Evolutionary conservation across 2,329 filamentous ascomycete genomes (phyloP).

Genomic region (Plenodomus lindquistii): DNA sequence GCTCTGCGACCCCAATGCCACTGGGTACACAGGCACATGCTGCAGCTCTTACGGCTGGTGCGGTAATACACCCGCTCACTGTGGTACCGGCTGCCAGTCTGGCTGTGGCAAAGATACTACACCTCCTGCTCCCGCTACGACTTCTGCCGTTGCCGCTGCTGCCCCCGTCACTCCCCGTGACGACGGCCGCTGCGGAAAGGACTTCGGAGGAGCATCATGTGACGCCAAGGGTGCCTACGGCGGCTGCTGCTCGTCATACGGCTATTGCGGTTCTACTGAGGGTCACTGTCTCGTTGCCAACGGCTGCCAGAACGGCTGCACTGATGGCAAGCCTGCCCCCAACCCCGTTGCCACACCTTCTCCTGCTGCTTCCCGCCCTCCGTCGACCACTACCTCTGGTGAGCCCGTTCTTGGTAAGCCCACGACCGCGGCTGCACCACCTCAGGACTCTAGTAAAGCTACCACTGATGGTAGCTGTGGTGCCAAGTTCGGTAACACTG

Average conservation of each 20-base stretch:
- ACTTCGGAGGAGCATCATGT: slow-evolving; percentile 46
- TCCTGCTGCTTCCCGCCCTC: slow-evolving; percentile 29
- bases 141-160: slow-evolving; percentile 11
- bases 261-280: slow-evolving; percentile 44
- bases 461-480: slow-evolving; percentile 61
- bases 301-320: slow-evolving; percentile 49
- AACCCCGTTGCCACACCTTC: slow-evolving; percentile 11
- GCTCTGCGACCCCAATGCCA: slow-evolving; percentile 51
- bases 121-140: slow-evolving; percentile 6
- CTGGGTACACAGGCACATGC: slow-evolving; percentile 50
- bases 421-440: slow-evolving; percentile 13
- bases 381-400: slow-evolving; percentile 38
- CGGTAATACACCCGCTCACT: slow-evolving; percentile 48
- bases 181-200: slow-evolving; percentile 48
- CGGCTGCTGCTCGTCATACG: slow-evolving; percentile 45
- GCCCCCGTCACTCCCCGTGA: slow-evolving; percentile 18
- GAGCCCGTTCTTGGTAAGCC: slow-evolving; percentile 46
- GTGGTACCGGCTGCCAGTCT: slow-evolving; percentile 46
- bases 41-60: slow-evolving; percentile 52
- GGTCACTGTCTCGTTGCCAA: slow-evolving; percentile 43
- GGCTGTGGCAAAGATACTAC: slow-evolving; percentile 37
- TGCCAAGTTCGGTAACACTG: slow-evolving; percentile 51
- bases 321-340: slow-evolving; percentile 15
- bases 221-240: slow-evolving; percentile 46
- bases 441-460: slow-evolving; percentile 25